Evolutionary conservation across 768 basidiomycete genomes (phyloP).

Genomic region (Tulasnella sp.): DNA sequence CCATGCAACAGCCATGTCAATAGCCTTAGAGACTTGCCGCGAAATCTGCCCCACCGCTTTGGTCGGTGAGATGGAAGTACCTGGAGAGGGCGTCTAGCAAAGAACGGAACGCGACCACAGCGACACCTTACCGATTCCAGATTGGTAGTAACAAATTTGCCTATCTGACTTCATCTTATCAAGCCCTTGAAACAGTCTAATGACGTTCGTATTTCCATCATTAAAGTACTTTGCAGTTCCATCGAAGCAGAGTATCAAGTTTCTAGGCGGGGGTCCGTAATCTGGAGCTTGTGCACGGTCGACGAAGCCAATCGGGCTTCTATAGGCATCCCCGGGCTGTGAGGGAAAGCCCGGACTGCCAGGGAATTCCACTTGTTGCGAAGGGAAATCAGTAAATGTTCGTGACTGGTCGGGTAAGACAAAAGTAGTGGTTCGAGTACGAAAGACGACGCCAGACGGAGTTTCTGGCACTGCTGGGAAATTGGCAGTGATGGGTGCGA

Average conservation of each 20-base stretch:
- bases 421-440: background rate
- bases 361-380: background rate
- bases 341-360: too few relatives aligned
- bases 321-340: too few relatives aligned
- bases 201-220: conserved; percentile 46
- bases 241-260: conserved; percentile 19
- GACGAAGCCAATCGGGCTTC: too few relatives aligned
- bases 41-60: background rate
- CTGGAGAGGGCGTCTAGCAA: conserved; percentile 25
- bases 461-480: too few relatives aligned
- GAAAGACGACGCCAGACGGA: background rate
- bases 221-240: conserved; percentile 20
- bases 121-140: conserved; percentile 25
- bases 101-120: too few relatives aligned
- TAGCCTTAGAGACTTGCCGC: background rate
- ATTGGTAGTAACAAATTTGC: conserved; percentile 73
- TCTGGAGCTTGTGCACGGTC: background rate
- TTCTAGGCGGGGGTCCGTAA: conserved; percentile 18
- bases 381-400: background rate
- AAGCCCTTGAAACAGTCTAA: conserved; percentile 19
- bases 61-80: background rate
- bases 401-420: background rate
- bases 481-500: too few relatives aligned
- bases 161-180: conserved; percentile 41
- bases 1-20: conserved; percentile 5